Base-by-base conservation (phyloP, 2,329 filamentous ascomycete species). In the Didymellaceae sp. region DNA sequence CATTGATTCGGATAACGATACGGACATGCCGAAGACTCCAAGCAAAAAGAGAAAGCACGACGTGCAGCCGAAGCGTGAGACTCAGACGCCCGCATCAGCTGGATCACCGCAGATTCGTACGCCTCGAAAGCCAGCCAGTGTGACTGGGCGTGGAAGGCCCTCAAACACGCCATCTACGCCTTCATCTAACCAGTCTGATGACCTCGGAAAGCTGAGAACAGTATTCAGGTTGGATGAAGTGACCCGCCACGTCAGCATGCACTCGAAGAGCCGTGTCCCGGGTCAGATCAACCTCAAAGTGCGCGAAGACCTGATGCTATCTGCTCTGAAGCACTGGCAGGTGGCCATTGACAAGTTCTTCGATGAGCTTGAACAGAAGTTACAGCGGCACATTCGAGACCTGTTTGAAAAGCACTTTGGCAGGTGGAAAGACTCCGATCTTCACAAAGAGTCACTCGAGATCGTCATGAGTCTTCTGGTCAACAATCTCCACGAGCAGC, bases 201-300 rank as follows among this genome's bases (percentile, higher is more conserved):
- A 58, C 8, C 57, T 56, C 13, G 34, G n/a, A 0, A 13, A 50
- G 0, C 32, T 56, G 0, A 52, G 33, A 4, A 61, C 44, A 21
- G 17, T 17, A 3, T 73, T 72, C 46, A 48, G 51, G 2, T 58
- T 77, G 1, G 68, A 74, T 24, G 53, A 69, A 0, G 58, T 75
- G 11, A 53, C 57, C 2, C 30, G 47, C 4, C 45, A 65, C 5
- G 54, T 75, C 2, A 53, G 59, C 2, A 44, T 63, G 2, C 57
- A 59, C 3, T 68, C 69, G 0, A 63, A 61, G 2, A 66, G 67
- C 0, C 68, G 58, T 1, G 57, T 77, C 0, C 71, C 69, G 0
- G 68, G 61, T 0, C 65, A 71, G n/a, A 53, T 75, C 0, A 59
- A 76, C 10, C 68, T 69, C 0, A 67, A 68, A 32, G 70, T 72